Evolutionary conservation across 1,284 basidiomycete species (phyloP), one percentile per base, ranked within the genome.

Genomic region (Ustilago shanxiensis): DNA sequence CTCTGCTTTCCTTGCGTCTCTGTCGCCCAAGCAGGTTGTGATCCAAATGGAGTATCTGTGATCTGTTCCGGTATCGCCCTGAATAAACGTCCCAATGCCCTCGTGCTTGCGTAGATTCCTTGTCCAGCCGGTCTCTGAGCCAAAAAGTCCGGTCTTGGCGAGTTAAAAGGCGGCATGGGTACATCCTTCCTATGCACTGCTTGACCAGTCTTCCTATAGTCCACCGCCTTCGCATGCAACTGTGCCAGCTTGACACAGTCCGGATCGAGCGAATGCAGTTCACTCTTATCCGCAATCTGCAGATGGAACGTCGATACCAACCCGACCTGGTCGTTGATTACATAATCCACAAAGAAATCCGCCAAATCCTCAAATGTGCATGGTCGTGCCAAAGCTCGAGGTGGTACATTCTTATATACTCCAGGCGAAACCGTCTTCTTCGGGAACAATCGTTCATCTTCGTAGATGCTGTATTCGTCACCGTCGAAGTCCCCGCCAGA

Each of bases 331-430:
- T 92, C 91, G 57, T 89, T 91, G 76, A 88, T 90, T 9, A 70
- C 50, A 26, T 55, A 93, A 65, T 92, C 90, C 58, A 91, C 88
- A 16, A 93, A 89, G 80, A 93, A 93, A 53, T 92, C 90, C 1
- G 90, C 90, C 2, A 93, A 90, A 85, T 92, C 93, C 18, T 82
- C 87, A 88, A 91, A 92, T 11, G 57, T 66, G 83, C 89, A 90
- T 37, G 87, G 88, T 31, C 89, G 89, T 49, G 88, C 82, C 1
- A 93, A 82, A 3, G 87, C 53, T 61, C 89, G 89, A 75, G 86
- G 89, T 11, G 83, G 78, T 0, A 89, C 89, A 1, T 89, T 86
- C 3, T 86, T 78, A 11, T 92, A 92, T n/a, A 85, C 82, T 2
- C 89, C 91, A 6, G 92, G 89, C 13, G 60, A 16, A 44, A 83